Conservation (phyloP, 495 filamentous ascomycete genomes). For the Copromyces sp. region DNA sequence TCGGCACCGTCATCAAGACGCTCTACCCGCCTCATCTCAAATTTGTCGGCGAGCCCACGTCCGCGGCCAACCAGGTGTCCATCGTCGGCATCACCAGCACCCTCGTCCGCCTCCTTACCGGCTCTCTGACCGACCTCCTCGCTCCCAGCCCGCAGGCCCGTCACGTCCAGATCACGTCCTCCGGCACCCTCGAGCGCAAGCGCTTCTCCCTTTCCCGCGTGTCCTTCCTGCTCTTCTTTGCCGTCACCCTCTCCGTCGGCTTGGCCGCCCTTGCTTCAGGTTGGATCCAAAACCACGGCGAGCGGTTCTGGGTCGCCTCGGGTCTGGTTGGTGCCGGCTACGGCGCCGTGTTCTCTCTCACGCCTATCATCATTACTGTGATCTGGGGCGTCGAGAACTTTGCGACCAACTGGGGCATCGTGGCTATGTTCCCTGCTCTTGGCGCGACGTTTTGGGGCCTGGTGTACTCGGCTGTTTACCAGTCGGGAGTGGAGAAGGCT, state of each 20-base stretch:
- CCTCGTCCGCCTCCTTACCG: constrained; percentile 73
- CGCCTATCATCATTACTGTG: constrained; percentile 82
- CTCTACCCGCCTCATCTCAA: constrained; percentile 53
- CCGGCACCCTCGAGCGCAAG: constrained; percentile 16
- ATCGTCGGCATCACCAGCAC: constrained; percentile 86
- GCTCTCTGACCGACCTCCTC: constrained; percentile 76
- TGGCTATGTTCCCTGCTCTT: constrained; percentile 77
- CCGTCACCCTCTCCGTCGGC: constrained; percentile 65
- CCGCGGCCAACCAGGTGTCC: constrained; percentile 81
- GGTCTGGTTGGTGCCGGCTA: constrained; percentile 80
- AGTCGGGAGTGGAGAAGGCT: constrained; percentile 41
- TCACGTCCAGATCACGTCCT: constrained; percentile 29
- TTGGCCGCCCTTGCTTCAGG: constrained; percentile 67
- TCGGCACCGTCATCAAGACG: constrained; percentile 86
- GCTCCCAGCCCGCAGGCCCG: constrained; percentile 51
- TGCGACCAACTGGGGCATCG: constrained; percentile 94
- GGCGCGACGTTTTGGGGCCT: constrained; percentile 81
- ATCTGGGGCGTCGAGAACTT: constrained; percentile 99
- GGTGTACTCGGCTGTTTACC: constrained; percentile 73
- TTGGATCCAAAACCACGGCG: constrained; percentile 50
- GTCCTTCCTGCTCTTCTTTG: constrained; percentile 64
- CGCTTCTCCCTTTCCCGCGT: constrained; percentile 63
- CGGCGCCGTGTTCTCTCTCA: constrained; percentile 79
- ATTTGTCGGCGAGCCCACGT: constrained; percentile 40
- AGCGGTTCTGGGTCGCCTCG: constrained; percentile 71